A percentile compares a stretch with the other conserved stretches of the same genome.
phyloP scores from a whole-genome alignment of 768 basidiomycete genomes.

The Tricholoma bakamatsutake region DNA sequence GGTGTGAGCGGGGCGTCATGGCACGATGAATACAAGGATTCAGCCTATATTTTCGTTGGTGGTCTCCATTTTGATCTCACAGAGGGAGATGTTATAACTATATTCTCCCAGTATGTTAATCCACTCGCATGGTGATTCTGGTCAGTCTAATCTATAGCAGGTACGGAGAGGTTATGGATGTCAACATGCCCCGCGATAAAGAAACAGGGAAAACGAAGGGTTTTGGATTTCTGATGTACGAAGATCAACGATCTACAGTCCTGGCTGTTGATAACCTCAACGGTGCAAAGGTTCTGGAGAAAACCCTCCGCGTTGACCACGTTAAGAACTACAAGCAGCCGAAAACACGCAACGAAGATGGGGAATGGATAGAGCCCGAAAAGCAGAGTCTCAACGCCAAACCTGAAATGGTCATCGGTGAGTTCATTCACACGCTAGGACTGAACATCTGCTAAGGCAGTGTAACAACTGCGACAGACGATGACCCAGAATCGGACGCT shows the following conservation, averaged over 20 bases:
- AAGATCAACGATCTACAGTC: conserved; percentile 93
- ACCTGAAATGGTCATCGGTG: conserved; percentile 66
- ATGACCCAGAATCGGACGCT: conserved; percentile 53
- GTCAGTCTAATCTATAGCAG: conserved; percentile 33
- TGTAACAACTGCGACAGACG: conserved; percentile 30
- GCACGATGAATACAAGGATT: conserved; percentile 98
- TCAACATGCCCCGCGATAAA: conserved; percentile 93
- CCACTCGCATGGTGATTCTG: not conserved
- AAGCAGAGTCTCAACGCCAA: conserved; percentile 84
- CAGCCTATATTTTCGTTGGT: conserved; percentile 92
- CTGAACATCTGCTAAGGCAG: not conserved
- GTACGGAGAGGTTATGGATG: conserved; percentile 94
- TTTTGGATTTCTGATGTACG: conserved; percentile 98
- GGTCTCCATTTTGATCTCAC: conserved; percentile 86
- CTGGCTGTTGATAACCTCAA: conserved; percentile 99
- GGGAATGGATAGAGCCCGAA: conserved; percentile 82
- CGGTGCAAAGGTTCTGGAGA: conserved; percentile 82
- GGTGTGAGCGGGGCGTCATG: conserved; percentile 71
- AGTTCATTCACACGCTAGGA: conserved; percentile 13
- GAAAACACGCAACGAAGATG: conserved; percentile 68
- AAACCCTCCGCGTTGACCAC: conserved; percentile 88
- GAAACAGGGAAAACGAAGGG: conserved; percentile 86
- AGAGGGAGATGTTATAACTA: conserved; percentile 95
- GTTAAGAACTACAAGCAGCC: conserved; percentile 90
- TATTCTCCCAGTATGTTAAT: conserved; percentile 82